Percentiles rank a stretch among this genome's conserved stretches.
These are phyloP conservation scores for Solioccasus polychromus DNA, from an alignment of 768 basidiomycete species.

Conservation along the genomic window DNA sequence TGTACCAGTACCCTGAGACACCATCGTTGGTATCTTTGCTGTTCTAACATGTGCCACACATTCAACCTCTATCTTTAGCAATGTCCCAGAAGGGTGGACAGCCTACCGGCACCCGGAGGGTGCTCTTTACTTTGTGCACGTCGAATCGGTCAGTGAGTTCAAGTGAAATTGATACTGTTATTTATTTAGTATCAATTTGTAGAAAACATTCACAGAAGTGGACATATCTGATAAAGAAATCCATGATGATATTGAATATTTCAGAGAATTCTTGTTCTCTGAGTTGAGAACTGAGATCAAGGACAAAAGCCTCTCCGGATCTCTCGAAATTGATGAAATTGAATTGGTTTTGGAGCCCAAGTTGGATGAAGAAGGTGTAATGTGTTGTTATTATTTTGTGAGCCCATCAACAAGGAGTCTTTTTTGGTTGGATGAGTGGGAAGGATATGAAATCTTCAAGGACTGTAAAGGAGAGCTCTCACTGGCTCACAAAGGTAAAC, in stretches of 20 bases:
- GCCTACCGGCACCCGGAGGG: conserved; percentile 58
- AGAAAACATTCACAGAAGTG: conserved; percentile 57
- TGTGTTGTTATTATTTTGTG: conserved; percentile 50
- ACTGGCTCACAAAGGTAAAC: conserved; percentile 24
- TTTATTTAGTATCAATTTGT: conserved; percentile 17
- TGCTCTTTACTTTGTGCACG: conserved; percentile 54
- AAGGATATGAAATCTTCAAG: conserved; percentile 31
- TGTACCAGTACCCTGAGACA: conserved; percentile 13
- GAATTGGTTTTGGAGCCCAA: conserved; percentile 48
- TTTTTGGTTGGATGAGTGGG: conserved; percentile 52
- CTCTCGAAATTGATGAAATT: conserved; percentile 29
- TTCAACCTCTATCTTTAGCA: conserved; percentile 6
- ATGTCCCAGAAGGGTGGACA: conserved; percentile 40
- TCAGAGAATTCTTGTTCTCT: conserved; percentile 19
- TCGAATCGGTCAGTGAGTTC: conserved; percentile 37
- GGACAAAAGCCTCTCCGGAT: conserved; percentile 10
- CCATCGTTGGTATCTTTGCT: conserved; percentile 15
- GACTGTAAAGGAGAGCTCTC: conserved; percentile 21
- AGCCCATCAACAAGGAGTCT: conserved; percentile 44
- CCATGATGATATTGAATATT: conserved; percentile 34
- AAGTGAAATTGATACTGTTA: not conserved
- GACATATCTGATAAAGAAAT: conserved; percentile 43
- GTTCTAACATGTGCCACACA: not conserved
- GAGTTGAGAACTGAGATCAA: conserved; percentile 19
- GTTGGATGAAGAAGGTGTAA: conserved; percentile 10